Conservation (phyloP, 108 stramenopile genomes). For the Fragilaria radians region DNA sequence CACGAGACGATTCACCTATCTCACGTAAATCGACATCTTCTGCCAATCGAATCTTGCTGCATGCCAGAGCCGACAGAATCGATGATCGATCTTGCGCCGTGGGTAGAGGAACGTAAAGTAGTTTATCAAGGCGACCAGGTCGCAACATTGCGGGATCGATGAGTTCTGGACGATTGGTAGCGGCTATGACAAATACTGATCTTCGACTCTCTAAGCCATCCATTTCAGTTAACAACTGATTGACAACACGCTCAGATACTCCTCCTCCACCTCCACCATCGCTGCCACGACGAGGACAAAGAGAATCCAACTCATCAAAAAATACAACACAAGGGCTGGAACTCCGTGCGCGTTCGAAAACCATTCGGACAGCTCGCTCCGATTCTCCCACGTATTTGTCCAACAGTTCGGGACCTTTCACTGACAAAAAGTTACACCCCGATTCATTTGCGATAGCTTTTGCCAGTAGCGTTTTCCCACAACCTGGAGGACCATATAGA, state of each 20-base stretch:
- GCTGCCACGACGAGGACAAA: conserved; percentile 89
- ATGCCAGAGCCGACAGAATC: conserved; percentile 74
- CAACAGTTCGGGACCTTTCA: conserved; percentile 91
- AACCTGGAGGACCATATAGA: conserved; percentile 96
- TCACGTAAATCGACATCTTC: conserved; percentile 59
- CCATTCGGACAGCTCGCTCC: conserved; percentile 90
- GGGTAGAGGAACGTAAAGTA: conserved; percentile 91
- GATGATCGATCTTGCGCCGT: conserved; percentile 73
- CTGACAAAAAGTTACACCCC: conserved; percentile 97
- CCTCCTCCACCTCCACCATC: conserved; percentile 92
- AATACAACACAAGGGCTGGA: conserved; percentile 96
- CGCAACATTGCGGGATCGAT: conserved; percentile 95
- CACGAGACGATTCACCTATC: conserved; percentile 59
- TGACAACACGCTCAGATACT: conserved; percentile 92
- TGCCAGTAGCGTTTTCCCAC: conserved; percentile 97
- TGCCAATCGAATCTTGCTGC: conserved; percentile 44
- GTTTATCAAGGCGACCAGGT: conserved; percentile 93
- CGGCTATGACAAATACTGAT: conserved; percentile 93
- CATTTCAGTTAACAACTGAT: conserved; percentile 98
- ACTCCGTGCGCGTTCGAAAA: conserved; percentile 83
- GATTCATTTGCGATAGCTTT: conserved; percentile 99
- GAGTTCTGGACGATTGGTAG: conserved; percentile 92
- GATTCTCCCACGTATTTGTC: conserved; percentile 97
- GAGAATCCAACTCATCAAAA: conserved; percentile 97
- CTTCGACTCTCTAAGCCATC: conserved; percentile 93